Percentiles rank a stretch among this genome's conserved stretches.
These are phyloP conservation scores for Neodidymelliopsis sp. DNA, from an alignment of 2,329 filamentous ascomycete genomes.

Conservation along the genomic window DNA sequence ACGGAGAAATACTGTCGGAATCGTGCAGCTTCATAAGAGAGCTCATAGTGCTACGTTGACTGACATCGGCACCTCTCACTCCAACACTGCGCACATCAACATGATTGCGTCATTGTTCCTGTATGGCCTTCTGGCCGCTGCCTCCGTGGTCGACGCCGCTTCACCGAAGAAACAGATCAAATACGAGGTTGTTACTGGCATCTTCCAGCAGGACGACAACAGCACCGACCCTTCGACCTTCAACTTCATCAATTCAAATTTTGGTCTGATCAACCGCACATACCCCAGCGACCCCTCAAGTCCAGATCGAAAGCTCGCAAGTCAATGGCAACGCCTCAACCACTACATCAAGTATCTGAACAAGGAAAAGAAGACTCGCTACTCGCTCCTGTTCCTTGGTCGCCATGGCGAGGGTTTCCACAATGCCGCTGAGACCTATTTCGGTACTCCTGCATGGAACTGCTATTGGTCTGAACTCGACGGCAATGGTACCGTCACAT, in stretches of 20 bases:
- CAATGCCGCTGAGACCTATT: conserved; percentile 71
- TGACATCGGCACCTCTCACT: background rate
- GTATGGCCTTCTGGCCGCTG: conserved; percentile 27
- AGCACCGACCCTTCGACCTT: conserved; percentile 64
- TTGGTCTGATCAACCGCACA: conserved; percentile 69
- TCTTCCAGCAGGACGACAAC: conserved; percentile 70
- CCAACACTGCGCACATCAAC: background rate
- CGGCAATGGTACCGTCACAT: conserved; percentile 68
- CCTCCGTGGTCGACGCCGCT: conserved; percentile 22
- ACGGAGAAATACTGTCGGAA: background rate
- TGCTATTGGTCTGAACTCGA: conserved; percentile 71
- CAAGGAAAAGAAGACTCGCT: conserved; percentile 56
- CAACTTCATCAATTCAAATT: conserved; percentile 59
- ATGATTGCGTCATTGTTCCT: conserved; percentile 32
- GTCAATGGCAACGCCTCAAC: conserved; percentile 71
- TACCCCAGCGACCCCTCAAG: conserved; percentile 62
- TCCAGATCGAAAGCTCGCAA: conserved; percentile 53
- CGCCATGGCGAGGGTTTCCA: conserved; percentile 74
- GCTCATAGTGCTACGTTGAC: background rate
- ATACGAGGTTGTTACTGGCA: conserved; percentile 67
- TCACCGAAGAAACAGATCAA: conserved; percentile 55
- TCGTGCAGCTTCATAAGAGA: conserved; percentile 17
- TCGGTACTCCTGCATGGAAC: conserved; percentile 74
- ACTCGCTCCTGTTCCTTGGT: conserved; percentile 73
- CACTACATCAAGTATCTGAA: conserved; percentile 66